Percentiles rank a stretch among this genome's conserved stretches.
Conservation (phyloP, 2,329 filamentous ascomycete genomes). For the Bipolaris sorokiniana region DNA sequence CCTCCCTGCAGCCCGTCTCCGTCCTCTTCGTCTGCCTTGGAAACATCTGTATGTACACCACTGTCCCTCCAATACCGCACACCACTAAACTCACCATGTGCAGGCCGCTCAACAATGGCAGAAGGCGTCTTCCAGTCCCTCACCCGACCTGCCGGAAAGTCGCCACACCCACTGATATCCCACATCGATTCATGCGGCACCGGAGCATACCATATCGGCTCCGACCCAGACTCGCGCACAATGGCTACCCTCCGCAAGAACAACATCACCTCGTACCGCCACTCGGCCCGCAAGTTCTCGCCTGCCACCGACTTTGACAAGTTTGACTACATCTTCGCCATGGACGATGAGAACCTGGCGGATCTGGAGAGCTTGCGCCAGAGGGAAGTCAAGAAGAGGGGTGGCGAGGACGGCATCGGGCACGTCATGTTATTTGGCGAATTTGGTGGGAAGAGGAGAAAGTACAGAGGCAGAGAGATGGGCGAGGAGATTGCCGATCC, state of each 20-base stretch:
- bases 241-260: conserved; percentile 77
- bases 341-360: conserved; percentile 83
- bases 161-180: conserved; percentile 60
- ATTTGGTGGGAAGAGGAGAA: conserved; percentile 64
- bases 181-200: conserved; percentile 90
- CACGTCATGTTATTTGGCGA: conserved; percentile 84
- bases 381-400: conserved; percentile 55
- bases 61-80: not conserved
- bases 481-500: conserved; percentile 66
- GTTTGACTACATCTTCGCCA: conserved; percentile 94
- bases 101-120: conserved; percentile 84
- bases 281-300: conserved; percentile 75
- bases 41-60: conserved; percentile 75
- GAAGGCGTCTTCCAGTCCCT: conserved; percentile 88
- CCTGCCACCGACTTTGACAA: conserved; percentile 73
- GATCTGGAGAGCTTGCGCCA: conserved; percentile 68
- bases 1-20: conserved; percentile 57
- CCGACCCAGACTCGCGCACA: conserved; percentile 80
- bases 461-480: conserved; percentile 6
- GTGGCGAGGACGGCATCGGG: conserved; percentile 50
- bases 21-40: conserved; percentile 96
- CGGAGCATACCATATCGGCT: conserved; percentile 81
- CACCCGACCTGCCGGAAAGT: conserved; percentile 60
- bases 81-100: not conserved
- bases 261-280: conserved; percentile 77